Percentiles rank a stretch among this genome's conserved stretches.
Conservation (phyloP, 2,329 filamentous ascomycete species). For the Pseudocercospora musae region DNA sequence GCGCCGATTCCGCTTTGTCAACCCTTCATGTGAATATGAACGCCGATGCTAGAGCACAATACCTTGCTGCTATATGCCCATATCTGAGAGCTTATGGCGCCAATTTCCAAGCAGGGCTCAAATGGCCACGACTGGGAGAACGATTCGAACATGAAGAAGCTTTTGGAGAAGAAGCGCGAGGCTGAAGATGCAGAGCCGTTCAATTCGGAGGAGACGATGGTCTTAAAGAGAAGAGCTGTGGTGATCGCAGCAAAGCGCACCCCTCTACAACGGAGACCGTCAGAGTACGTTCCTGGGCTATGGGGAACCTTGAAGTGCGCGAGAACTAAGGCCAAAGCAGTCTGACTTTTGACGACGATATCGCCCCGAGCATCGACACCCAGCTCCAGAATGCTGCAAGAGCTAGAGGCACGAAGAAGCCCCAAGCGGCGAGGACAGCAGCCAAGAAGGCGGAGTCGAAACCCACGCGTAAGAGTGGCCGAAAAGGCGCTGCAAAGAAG, state of each 20-base stretch:
- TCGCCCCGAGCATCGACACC: not conserved
- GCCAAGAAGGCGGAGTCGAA: not conserved
- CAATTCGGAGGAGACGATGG: constrained; percentile 9
- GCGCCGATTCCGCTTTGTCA: not conserved
- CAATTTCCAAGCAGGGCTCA: not conserved
- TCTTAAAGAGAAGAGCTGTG: constrained; percentile 11
- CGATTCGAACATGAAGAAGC: constrained; percentile 6
- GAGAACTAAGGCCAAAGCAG: constrained; percentile 4
- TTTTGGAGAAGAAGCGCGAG: constrained; percentile 8
- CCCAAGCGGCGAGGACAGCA: not conserved
- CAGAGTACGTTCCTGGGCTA: constrained; percentile 1
- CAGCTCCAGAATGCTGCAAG: not conserved
- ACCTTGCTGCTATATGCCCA: not conserved
- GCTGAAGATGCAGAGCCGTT: constrained; percentile 12
- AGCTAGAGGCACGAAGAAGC: not conserved
- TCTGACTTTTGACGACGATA: constrained; percentile 14
- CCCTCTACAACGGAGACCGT: not conserved
- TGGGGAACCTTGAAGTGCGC: not conserved
- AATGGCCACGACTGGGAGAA: constrained; percentile 5
- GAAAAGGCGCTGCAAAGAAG: not conserved
- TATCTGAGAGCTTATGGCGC: not conserved
- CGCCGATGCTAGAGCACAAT: not conserved
- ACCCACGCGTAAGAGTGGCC: not conserved
- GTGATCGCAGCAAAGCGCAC: constrained; percentile 4
- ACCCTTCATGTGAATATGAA: not conserved